Evolutionary conservation across 164 flowering plant species (phyloP), one percentile per base, ranked within the genome.

Genomic region (Taxillus chinensis): DNA sequence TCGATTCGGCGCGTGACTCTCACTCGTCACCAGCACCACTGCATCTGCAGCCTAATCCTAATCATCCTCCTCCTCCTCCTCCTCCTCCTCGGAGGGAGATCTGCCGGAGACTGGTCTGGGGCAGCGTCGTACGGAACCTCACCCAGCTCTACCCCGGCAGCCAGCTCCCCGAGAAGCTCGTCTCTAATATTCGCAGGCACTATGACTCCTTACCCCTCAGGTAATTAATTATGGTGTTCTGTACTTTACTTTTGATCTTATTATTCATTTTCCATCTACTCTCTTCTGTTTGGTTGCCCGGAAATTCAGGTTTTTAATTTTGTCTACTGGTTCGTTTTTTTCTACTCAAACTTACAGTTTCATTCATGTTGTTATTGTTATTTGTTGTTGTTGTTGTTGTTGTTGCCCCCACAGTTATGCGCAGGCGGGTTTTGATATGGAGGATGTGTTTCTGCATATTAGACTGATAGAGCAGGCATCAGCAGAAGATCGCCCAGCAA

Each of bases 131-230:
- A 0, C 74, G 85, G 65, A 86, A 87, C 67, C 82, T 92, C 63
- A 83, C 96, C 2, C 90, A 84, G 78, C 72, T 90, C 8, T 92
- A 89, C 57, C 98, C 98, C 3, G 98, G 98, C 2, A 92, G 96
- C 64, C 98, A 92, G 78, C 78, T 92, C 42, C 96, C 98, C 1
- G 98, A 90, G 77, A 92, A 81, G 72, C 84, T 92, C 69, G 83
- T 90, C 45, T 86, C 91, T 17, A 92, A 80, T 68, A 82, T 92
- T 17, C 85, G 96, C 61, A 89, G 80, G 82, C 98, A 92, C 68
- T 90, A 79, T 54, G 96, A 92, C 75, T 86, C 93, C 1, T 71
- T 92, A 64, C 98, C 98, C 3, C 79, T 83, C 70, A 91, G 97
- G 97, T 86, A 27, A 27, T 27, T 27, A 27, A 27, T 27, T 27